These are phyloP conservation scores for Stephania yunnanensis DNA, from an alignment of 164 flowering plant genomes.

Conservation along the genomic window DNA sequence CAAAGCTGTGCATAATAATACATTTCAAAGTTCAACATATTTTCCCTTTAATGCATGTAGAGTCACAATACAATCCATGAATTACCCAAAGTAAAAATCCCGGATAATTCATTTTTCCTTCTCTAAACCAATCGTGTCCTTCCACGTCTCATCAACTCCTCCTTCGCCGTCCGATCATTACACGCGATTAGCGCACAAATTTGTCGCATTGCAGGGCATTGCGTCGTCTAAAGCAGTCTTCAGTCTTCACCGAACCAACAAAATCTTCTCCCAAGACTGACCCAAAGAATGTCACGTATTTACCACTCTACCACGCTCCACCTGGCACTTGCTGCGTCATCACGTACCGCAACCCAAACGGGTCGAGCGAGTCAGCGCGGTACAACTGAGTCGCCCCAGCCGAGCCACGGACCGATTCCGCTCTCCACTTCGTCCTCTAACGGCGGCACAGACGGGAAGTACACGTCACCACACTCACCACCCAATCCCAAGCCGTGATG, in stretches of 20 bases:
- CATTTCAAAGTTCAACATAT: too few species aligned
- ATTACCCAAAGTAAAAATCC: background rate
- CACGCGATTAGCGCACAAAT: background rate
- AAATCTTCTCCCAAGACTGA: background rate
- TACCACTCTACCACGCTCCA: conserved; percentile 10
- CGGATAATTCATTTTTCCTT: background rate
- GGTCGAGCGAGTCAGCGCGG: conserved; percentile 11
- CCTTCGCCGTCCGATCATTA: background rate
- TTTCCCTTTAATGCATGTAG: too few species aligned
- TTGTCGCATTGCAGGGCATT: too few species aligned
- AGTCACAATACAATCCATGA: too few species aligned
- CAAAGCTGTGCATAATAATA: too few species aligned
- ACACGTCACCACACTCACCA: conserved; percentile 23
- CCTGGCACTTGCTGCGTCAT: background rate
- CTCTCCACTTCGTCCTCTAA: conserved; percentile 62
- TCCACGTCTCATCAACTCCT: background rate
- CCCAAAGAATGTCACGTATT: conserved; percentile 13
- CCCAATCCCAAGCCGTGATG: background rate
- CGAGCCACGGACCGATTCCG: conserved; percentile 30
- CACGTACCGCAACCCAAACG: conserved; percentile 13
- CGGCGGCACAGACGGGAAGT: conserved; percentile 24
- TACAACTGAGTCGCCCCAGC: conserved; percentile 12
- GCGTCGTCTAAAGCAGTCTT: too few species aligned
- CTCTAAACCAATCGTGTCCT: background rate
- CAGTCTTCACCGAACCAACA: too few species aligned